Base-by-base conservation (phyloP, 768 basidiomycete species). In the Hortiboletus campestris region DNA sequence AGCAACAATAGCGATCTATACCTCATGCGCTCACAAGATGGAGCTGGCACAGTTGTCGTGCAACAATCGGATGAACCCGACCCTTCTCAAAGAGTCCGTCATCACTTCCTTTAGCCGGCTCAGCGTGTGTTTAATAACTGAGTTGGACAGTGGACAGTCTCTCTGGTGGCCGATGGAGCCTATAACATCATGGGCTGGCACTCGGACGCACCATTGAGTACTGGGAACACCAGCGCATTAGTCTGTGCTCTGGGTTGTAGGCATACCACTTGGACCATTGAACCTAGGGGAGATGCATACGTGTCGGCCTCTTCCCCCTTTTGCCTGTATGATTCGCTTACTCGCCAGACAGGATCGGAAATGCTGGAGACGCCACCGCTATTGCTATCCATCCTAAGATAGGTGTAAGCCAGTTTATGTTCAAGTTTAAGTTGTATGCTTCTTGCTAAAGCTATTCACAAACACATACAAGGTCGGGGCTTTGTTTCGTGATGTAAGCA, bases 181-280 rank as follows among this genome's bases (percentile, higher is more conserved):
- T 53, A 53, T 16, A n/a, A 31, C 16, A 44, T 51, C 25, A 20
- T 19, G 25, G 28, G 42, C 2, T 11, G 12, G 20, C 16, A 25
- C 32, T 34, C 12, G 31, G 9, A n/a, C 5, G 2, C 28, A 19
- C 1, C 2, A 3, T 46, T 53, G 51, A 39, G 28, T 39, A 10
- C 10, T 7, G 31, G 40, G n/a, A 14, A 6, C 0, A 4, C 11
- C 31, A 11, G 36, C n/a, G 8, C 22, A 8, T 20, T 44, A 6
- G 13, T 32, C 42, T 51, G 42, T 35, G 16, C 13, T 8, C 7
- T 35, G 6, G n/a, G 6, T 20, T 5, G 25, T 17, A 14, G 6
- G 14, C 29, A 39, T n/a, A 22, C 28, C 17, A 46, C 49, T 25
- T 56, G 55, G 49, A 56, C 48, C 20, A 44, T 55, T 19, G 55